Conservation (phyloP, 2,329 filamentous ascomycete species). For the Penicillium rolfsii region DNA sequence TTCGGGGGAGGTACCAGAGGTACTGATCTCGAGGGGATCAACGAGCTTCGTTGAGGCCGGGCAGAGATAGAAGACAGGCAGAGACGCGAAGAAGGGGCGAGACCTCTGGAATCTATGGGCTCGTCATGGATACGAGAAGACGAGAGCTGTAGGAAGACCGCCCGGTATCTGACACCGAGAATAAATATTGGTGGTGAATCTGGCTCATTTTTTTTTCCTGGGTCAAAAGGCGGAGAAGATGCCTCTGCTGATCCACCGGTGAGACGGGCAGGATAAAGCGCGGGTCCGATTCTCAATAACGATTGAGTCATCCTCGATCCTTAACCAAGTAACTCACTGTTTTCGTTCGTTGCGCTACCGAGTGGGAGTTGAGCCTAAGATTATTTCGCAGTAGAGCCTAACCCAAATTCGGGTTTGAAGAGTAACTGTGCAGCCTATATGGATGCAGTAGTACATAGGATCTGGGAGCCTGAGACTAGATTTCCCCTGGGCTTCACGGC, state of each 20-base stretch:
- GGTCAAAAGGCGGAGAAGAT: slow-evolving; percentile 7
- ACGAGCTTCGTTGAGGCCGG: neutral
- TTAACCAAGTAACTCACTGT: too few species aligned
- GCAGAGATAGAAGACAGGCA: neutral
- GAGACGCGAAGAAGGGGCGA: neutral
- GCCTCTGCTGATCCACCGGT: slow-evolving; percentile 15
- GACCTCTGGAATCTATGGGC: neutral
- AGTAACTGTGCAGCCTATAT: too few species aligned
- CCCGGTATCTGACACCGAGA: neutral
- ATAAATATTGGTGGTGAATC: neutral
- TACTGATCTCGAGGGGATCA: neutral
- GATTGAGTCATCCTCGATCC: too few species aligned
- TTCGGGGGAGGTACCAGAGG: neutral
- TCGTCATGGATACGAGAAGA: neutral
- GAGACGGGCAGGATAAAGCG: slow-evolving; percentile 6
- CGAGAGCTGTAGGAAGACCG: neutral
- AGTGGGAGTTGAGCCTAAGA: too few species aligned
- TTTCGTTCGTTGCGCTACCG: too few species aligned
- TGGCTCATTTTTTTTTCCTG: slow-evolving; percentile 9
- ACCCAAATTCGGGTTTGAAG: too few species aligned
- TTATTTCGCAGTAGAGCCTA: too few species aligned
- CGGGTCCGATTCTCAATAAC: neutral
- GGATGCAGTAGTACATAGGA: too few species aligned
- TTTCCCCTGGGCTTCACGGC: too few species aligned
- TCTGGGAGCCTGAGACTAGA: too few species aligned